Base-by-base conservation (phyloP, 805 yeast species). In the Maudiozyma serrabonitensis region DNA sequence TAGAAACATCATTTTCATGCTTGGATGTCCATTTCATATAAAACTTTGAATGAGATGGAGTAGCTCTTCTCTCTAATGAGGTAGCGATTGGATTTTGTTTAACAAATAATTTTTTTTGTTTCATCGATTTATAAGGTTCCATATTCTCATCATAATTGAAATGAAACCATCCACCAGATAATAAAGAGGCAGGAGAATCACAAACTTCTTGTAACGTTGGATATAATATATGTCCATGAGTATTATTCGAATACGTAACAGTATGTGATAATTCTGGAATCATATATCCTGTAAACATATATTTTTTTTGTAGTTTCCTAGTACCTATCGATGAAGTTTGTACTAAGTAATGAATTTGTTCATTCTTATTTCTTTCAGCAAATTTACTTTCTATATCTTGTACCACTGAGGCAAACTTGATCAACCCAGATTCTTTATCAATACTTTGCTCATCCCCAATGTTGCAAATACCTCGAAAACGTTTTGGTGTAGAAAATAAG, bases 31-130 rank as follows among this genome's bases (percentile, higher is more conserved):
- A 74, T 53, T 78, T 73, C 50, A 78, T 59, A 56, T 84, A 80
- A 32, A 85, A 76, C 63, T 87, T 87, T 13, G 82, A 80, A 64
- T 87, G 95, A 1, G 82, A 79, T 2, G 82, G 75, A 2, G 60
- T 54, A 2, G 57, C 15, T 21, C 46, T 53, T 41, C 52, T 45
- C 31, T 21, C 12, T n/a, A 8, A 9, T 5, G 50, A 41, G 3
- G 43, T 28, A 13, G 12, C 51, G 8, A 46, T 21, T 4, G 47
- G 46, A 43, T 54, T 52, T 47, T 62, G 66, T 47, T 60, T 62
- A 50, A 53, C 54, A n/a, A 63, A 56, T 5, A 56, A 23, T 1
- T 55, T 50, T 35, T 57, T 48, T 6, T 54, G 37, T 7, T 50
- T 23, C n/a, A 63, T 42, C 47, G 48, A 49, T 1, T 55, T 28